Conservation (phyloP, 257 asterid genomes). For the Solanum peruvianum region DNA sequence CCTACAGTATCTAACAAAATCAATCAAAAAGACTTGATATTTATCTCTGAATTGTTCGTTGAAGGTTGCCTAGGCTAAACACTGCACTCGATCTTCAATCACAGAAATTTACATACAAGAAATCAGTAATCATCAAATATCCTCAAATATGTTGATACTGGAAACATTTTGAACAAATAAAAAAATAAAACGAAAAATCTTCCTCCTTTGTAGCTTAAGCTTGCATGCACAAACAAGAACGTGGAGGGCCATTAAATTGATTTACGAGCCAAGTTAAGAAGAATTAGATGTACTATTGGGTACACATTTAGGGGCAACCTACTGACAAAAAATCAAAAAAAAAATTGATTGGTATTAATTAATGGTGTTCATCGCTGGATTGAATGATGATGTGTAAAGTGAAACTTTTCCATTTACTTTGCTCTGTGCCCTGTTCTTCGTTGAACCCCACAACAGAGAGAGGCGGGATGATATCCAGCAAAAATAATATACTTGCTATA, state of each 20-base stretch:
- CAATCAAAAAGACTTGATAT: no score
- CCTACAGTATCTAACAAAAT: no score
- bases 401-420: neutral
- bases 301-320: neutral
- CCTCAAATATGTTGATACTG: neutral
- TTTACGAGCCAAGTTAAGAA: neutral
- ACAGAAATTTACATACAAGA: neutral
- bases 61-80: neutral
- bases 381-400: conserved; percentile 81
- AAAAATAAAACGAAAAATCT: neutral
- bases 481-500: no score
- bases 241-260: neutral
- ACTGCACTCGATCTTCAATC: neutral
- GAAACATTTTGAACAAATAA: neutral
- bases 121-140: neutral
- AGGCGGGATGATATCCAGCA: no score
- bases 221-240: neutral
- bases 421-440: no score
- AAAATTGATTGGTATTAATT: conserved; percentile 44
- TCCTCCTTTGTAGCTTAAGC: neutral
- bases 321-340: neutral
- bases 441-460: no score
- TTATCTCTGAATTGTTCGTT: no score
- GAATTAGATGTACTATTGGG: neutral
- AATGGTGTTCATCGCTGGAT: conserved; percentile 91